phyloP scores from a whole-genome alignment of 176 grass and related monocot genomes.

The Stipa capillata region DNA sequence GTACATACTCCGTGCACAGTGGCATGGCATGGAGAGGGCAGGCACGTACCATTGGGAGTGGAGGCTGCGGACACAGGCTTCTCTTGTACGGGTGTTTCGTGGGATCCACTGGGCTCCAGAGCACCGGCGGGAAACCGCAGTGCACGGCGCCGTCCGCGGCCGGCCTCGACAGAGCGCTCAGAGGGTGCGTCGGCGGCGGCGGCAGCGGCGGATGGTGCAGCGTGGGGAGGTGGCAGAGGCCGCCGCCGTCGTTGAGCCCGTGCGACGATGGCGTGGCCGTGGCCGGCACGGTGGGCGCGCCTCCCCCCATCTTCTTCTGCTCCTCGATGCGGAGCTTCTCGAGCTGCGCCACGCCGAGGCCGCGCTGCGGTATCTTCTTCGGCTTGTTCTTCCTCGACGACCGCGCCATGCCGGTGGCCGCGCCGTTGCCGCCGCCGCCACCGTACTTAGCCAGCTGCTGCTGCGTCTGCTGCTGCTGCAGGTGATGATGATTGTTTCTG shows the following conservation, averaged over 20 bases:
- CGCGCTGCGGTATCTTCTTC: constrained; percentile 73
- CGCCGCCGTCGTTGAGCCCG: constrained; percentile 1
- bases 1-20: background rate
- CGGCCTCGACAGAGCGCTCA: constrained; percentile 21
- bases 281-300: background rate
- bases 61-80: constrained; percentile 17
- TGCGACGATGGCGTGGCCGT: background rate
- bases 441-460: constrained; percentile 36
- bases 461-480: constrained; percentile 2
- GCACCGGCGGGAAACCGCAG: constrained; percentile 19
- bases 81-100: constrained; percentile 25
- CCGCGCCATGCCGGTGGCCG: constrained; percentile 32
- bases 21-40: background rate
- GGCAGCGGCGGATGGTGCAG: constrained; percentile 16
- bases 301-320: constrained; percentile 57
- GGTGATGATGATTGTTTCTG: background rate
- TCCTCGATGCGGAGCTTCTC: constrained; percentile 82
- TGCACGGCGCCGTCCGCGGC: background rate
- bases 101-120: constrained; percentile 36
- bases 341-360: constrained; percentile 77
- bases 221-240: constrained; percentile 24
- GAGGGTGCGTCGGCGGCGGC: background rate
- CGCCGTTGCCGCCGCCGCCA: background rate
- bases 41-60: constrained; percentile 26
- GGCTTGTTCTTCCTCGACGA: constrained; percentile 53